phyloP scores from a whole-genome alignment of 306 rosid genomes.

The Arachis hypogaea region DNA sequence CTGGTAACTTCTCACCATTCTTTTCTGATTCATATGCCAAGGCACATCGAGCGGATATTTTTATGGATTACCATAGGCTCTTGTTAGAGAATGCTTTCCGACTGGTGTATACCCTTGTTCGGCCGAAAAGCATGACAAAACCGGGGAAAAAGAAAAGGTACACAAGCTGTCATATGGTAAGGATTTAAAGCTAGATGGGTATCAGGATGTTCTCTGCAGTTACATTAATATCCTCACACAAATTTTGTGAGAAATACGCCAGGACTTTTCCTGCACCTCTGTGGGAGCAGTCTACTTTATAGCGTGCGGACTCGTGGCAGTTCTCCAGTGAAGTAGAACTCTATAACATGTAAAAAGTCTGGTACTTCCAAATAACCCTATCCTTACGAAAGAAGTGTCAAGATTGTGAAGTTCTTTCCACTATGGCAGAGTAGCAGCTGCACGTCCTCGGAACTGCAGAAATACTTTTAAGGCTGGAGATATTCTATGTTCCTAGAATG shows the following conservation, averaged over 20 bases:
- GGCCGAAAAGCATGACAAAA: slow-evolving; percentile 96
- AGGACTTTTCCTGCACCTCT: slow-evolving; percentile 95
- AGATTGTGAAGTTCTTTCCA: slow-evolving; percentile 87
- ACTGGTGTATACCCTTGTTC: slow-evolving; percentile 87
- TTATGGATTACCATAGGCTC: slow-evolving; percentile 89
- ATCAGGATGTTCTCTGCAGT: slow-evolving; percentile 97
- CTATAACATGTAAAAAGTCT: slow-evolving; percentile 72
- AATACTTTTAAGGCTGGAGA: slow-evolving; percentile 85
- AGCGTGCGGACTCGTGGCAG: slow-evolving; percentile 99
- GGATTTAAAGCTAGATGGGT: slow-evolving; percentile 94
- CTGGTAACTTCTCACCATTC: slow-evolving; percentile 95
- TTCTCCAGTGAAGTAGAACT: slow-evolving; percentile 92
- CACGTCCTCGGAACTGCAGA: slow-evolving; percentile 99
- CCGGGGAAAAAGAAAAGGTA: slow-evolving; percentile 84
- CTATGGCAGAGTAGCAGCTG: slow-evolving; percentile 95
- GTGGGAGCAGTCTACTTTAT: slow-evolving; percentile 95
- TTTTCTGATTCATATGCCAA: slow-evolving; percentile 95
- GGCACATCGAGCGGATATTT: slow-evolving; percentile 86
- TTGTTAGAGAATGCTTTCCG: slow-evolving; percentile 92
- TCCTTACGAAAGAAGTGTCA: slow-evolving; percentile 92
- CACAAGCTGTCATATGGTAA: slow-evolving; percentile 71
- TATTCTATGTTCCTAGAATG: slow-evolving; percentile 82
- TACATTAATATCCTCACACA: slow-evolving; percentile 92
- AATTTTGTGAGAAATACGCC: slow-evolving; percentile 89
- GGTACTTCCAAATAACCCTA: slow-evolving; percentile 80